A percentile compares a stretch with the other conserved stretches of the same genome.
phyloP scores from a whole-genome alignment of 169 alveolate species.

The Eimeria maxima region DNA sequence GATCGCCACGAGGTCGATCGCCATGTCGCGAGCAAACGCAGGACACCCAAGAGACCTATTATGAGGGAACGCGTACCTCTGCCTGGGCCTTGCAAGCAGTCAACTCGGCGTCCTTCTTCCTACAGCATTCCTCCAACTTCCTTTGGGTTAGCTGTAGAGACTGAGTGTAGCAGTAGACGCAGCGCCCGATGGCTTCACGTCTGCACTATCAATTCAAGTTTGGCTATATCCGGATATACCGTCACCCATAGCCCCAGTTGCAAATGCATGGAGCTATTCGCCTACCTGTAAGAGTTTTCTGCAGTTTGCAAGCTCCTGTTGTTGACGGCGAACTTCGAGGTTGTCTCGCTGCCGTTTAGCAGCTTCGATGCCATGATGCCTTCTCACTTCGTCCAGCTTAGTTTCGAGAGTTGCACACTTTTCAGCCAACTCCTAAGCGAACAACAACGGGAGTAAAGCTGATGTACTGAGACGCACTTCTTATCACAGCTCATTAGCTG shows the following conservation, averaged over 20 bases:
- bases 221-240: not conserved
- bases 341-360: slow-evolving; percentile 44
- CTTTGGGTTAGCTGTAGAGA: slow-evolving; percentile 46
- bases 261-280: not conserved
- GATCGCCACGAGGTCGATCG: not conserved
- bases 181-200: not conserved
- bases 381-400: not conserved
- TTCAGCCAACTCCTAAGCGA: slow-evolving; percentile 53
- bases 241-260: not conserved
- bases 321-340: slow-evolving; percentile 50
- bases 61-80: not conserved
- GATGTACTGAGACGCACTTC: not conserved
- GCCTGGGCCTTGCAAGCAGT: slow-evolving; percentile 67
- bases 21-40: not conserved
- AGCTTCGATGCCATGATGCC: slow-evolving; percentile 35
- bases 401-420: slow-evolving; percentile 43
- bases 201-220: not conserved
- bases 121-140: slow-evolving; percentile 45
- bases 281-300: slow-evolving; percentile 26
- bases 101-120: slow-evolving; percentile 56
- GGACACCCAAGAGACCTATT: no score
- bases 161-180: not conserved
- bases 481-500: not conserved
- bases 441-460: not conserved
- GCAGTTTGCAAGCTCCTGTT: slow-evolving; percentile 61